A percentile compares a stretch with the other conserved stretches of the same genome.
Conservation (phyloP, 139 green algal genomes). For the Tetraselmis striata region DNA sequence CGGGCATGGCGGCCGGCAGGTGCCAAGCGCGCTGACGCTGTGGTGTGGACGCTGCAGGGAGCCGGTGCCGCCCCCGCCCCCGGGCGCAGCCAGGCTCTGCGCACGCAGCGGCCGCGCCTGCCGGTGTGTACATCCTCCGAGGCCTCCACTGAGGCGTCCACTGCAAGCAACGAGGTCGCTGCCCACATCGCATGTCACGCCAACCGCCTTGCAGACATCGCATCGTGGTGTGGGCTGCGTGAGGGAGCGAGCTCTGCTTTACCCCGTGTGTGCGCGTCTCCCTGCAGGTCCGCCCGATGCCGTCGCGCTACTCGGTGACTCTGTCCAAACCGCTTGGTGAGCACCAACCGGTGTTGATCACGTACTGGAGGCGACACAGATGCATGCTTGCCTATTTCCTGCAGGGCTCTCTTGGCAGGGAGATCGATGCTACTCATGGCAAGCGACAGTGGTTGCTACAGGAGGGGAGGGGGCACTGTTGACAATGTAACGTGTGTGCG, state of each 20-base stretch:
- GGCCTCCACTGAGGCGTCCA: neutral
- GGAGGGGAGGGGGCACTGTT: neutral
- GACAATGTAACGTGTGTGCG: neutral
- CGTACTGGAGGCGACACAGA: neutral
- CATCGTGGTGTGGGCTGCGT: neutral
- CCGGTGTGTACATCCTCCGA: no score
- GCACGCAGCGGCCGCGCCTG: no score
- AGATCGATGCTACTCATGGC: neutral
- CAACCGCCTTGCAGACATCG: neutral
- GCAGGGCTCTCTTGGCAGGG: neutral
- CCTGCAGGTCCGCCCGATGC: no score
- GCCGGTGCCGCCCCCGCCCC: no score
- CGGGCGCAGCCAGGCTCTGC: no score
- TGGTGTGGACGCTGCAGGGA: no score
- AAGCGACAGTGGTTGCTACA: no score
- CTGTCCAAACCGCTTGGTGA: neutral
- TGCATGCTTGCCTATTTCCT: neutral
- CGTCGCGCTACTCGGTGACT: neutral
- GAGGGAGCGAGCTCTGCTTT: neutral
- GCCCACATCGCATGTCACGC: neutral
- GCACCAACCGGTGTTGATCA: neutral
- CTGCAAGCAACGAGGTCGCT: neutral
- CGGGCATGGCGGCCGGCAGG: no score
- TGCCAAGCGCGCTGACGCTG: no score
- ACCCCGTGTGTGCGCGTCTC: no score